Percentiles rank a stretch among this genome's conserved stretches.
These are phyloP conservation scores for Xanthoconium purpureum DNA, from an alignment of 768 basidiomycete genomes.

Conservation along the genomic window DNA sequence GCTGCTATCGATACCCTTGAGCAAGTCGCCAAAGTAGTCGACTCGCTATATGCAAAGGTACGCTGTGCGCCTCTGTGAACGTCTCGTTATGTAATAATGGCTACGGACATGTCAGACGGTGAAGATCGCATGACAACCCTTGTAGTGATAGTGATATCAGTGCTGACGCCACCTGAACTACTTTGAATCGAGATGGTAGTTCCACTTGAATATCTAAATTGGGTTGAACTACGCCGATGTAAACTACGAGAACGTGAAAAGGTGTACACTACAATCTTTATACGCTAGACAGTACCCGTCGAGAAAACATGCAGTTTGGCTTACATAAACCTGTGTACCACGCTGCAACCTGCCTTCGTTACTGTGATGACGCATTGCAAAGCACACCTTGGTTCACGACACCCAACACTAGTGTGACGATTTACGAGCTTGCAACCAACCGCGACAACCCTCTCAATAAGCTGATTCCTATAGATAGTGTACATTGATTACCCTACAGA, in stretches of 20 bases:
- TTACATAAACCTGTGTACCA: too few species aligned
- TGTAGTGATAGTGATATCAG: background rate
- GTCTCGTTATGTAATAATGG: background rate
- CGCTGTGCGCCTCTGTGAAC: background rate
- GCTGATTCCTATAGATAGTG: background rate
- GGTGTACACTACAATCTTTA: too few species aligned
- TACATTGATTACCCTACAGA: background rate
- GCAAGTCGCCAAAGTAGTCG: constrained; percentile 92
- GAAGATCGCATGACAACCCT: constrained; percentile 36
- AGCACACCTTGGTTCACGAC: too few species aligned
- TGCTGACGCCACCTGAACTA: background rate
- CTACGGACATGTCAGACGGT: constrained; percentile 33
- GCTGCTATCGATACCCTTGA: constrained; percentile 87
- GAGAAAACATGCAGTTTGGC: too few species aligned
- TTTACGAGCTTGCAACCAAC: too few species aligned
- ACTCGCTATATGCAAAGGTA: constrained; percentile 86
- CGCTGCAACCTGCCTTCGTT: too few species aligned
- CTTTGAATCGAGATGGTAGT: background rate
- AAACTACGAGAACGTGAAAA: too few species aligned
- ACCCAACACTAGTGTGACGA: too few species aligned
- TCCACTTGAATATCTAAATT: background rate
- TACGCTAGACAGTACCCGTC: too few species aligned
- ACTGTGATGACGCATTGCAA: too few species aligned
- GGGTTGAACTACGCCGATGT: background rate
- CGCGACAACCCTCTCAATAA: background rate